phyloP scores from a whole-genome alignment of 1,284 basidiomycete genomes.

The Pseudozyma sp. region DNA sequence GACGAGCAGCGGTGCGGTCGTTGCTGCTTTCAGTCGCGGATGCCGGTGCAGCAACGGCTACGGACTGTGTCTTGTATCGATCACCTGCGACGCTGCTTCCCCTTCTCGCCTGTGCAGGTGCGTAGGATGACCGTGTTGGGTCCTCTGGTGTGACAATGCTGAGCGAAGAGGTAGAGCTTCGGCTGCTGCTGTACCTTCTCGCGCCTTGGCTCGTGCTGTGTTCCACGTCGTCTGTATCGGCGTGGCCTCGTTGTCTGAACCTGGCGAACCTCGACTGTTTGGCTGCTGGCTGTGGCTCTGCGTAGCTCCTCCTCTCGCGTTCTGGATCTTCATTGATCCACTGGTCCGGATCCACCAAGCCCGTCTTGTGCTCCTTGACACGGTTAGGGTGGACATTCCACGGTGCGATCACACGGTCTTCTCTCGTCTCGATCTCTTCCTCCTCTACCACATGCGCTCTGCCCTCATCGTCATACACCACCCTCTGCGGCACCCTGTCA shows the following conservation, averaged over 20 bases:
- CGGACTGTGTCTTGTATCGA: neutral
- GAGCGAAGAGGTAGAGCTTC: slow-evolving; percentile 13
- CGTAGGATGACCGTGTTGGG: slow-evolving; percentile 1
- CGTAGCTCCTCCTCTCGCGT: slow-evolving; percentile 7
- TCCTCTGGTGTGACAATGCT: slow-evolving; percentile 16
- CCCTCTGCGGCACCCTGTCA: slow-evolving; percentile 38
- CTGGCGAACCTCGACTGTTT: slow-evolving; percentile 11
- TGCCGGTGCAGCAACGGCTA: neutral
- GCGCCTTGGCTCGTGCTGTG: neutral
- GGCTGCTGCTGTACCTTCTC: slow-evolving; percentile 6
- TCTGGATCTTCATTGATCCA: slow-evolving; percentile 34
- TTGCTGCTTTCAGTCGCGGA: neutral
- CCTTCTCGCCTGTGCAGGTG: neutral
- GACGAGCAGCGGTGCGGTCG: neutral
- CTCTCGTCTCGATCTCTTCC: slow-evolving; percentile 3
- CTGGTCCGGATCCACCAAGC: slow-evolving; percentile 28
- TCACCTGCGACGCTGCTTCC: neutral
- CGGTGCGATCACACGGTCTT: slow-evolving; percentile 2
- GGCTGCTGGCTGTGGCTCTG: neutral
- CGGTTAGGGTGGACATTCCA: slow-evolving; percentile 10
- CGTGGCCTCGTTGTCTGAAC: slow-evolving; percentile 6
- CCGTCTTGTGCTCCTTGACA: slow-evolving; percentile 21
- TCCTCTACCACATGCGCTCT: slow-evolving; percentile 35
- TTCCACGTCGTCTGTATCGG: neutral
- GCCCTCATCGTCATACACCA: slow-evolving; percentile 56